These are phyloP conservation scores for Penicillium cosmopolitanum DNA, from an alignment of 495 filamentous ascomycete genomes.

Conservation along the genomic window DNA sequence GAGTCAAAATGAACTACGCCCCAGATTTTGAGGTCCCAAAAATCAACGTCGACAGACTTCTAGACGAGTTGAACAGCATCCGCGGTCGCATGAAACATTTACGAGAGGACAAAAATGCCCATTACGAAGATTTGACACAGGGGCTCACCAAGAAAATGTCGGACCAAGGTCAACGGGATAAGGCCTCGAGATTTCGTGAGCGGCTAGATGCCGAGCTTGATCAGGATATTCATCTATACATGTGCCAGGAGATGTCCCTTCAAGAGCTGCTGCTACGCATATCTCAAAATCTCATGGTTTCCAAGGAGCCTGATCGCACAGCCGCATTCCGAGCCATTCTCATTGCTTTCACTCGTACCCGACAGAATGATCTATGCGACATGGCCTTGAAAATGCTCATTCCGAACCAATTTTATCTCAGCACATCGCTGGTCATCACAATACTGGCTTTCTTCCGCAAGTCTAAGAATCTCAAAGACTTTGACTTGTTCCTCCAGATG, in stretches of 20 bases:
- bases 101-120: constrained; percentile 22
- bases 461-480: constrained; percentile 46
- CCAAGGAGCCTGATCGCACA: constrained; percentile 43
- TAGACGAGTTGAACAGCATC: constrained; percentile 37
- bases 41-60: constrained; percentile 36
- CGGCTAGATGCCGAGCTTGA: constrained; percentile 37
- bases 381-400: constrained; percentile 43
- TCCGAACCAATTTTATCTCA: constrained; percentile 44
- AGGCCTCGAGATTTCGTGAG: constrained; percentile 13
- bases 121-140: constrained; percentile 34
- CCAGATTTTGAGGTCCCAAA: constrained; percentile 31
- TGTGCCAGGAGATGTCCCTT: constrained; percentile 37
- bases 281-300: constrained; percentile 39
- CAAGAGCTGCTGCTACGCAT: constrained; percentile 42
- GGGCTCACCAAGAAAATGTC: constrained; percentile 21
- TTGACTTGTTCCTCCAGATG: constrained; percentile 49
- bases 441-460: constrained; percentile 46
- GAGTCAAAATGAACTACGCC: constrained; percentile 40
- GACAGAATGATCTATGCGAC: constrained; percentile 47
- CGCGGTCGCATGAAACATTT: constrained; percentile 36
- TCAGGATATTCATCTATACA: constrained; percentile 35
- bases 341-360: constrained; percentile 41
- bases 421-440: constrained; percentile 38
- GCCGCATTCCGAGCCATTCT: constrained; percentile 38
- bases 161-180: constrained; percentile 4